Evolutionary conservation across 495 filamentous ascomycete genomes (phyloP).

Genomic region (Penicillium nucicola): DNA sequence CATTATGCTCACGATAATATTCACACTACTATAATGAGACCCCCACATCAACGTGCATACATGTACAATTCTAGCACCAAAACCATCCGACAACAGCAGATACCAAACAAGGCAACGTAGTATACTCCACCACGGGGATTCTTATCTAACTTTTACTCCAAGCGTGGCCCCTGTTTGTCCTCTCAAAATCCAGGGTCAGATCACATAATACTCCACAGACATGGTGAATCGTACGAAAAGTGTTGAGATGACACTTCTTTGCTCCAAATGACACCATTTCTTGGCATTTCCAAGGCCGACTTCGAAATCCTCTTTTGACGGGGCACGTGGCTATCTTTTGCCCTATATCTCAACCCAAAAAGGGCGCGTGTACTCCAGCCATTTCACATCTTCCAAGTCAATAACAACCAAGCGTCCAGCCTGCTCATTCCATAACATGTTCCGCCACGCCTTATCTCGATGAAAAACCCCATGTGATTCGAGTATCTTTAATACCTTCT

Average conservation of each 20-base stretch:
- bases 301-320: too few relatives aligned
- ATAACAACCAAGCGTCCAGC: constrained; percentile 6
- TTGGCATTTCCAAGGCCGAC: too few relatives aligned
- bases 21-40: not conserved
- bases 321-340: too few relatives aligned
- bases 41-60: not conserved
- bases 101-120: not conserved
- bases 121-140: not conserved
- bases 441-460: constrained; percentile 11
- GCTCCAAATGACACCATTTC: too few relatives aligned
- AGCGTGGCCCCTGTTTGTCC: not conserved
- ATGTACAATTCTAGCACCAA: not conserved
- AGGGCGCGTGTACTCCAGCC: constrained; percentile 1
- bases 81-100: not conserved
- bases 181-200: not conserved
- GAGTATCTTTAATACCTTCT: not conserved
- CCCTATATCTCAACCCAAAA: too few relatives aligned
- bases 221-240: constrained; percentile 1
- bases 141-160: not conserved
- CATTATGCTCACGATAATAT: constrained; percentile 13
- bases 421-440: constrained; percentile 13
- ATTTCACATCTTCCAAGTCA: constrained; percentile 19
- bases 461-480: constrained; percentile 8
- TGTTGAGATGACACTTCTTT: too few relatives aligned
- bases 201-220: constrained; percentile 16